A percentile compares a stretch with the other conserved stretches of the same genome.
These are phyloP conservation scores for Microcyclospora tardicrescens DNA, from an alignment of 2,329 filamentous ascomycete species.

Conservation along the genomic window DNA sequence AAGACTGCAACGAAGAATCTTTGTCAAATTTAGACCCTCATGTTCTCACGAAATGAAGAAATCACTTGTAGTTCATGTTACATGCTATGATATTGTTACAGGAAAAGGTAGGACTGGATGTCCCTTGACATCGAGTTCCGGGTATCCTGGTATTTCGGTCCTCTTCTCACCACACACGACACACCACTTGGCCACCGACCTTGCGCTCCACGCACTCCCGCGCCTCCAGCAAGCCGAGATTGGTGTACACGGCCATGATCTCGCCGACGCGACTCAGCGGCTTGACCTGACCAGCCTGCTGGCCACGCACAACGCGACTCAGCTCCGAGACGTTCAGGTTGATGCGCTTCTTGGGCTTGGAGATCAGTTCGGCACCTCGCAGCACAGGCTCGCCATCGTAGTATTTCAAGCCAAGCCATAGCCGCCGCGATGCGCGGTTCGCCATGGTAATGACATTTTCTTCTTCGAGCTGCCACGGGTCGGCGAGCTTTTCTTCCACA, in stretches of 20 bases:
- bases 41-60: too few species aligned
- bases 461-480: conserved; percentile 17
- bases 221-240: conserved; percentile 64
- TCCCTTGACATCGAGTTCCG: too few species aligned
- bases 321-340: conserved; percentile 52
- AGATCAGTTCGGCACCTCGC: conserved; percentile 50
- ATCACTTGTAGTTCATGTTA: too few species aligned
- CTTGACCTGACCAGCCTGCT: conserved; percentile 51
- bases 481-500: conserved; percentile 10
- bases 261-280: conserved; percentile 67
- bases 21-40: too few species aligned
- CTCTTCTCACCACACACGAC: conserved; percentile 43
- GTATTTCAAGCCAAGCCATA: conserved; percentile 90
- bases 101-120: too few species aligned
- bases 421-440: conserved; percentile 60
- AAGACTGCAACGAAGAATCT: too few species aligned
- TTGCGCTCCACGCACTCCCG: conserved; percentile 70
- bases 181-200: conserved; percentile 68
- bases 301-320: conserved; percentile 53
- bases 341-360: conserved; percentile 61
- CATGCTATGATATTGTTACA: too few species aligned
- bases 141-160: not conserved
- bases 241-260: conserved; percentile 66
- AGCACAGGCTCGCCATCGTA: conserved; percentile 72
- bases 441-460: conserved; percentile 22